Conservation (phyloP, 2,329 filamentous ascomycete species). For the Scleromitrula shiraiana region DNA sequence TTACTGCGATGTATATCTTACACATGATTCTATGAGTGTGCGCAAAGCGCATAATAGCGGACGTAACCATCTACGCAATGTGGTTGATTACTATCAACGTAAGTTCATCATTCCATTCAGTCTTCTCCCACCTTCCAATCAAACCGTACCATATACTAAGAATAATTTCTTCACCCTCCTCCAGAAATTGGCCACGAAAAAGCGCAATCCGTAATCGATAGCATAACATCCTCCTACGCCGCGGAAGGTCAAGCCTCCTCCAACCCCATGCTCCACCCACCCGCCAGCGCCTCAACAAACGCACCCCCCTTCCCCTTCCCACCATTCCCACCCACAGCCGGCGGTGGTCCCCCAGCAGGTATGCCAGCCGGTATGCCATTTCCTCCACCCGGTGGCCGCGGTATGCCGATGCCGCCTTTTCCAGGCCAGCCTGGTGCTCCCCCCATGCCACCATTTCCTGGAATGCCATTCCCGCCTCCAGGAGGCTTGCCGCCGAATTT, state of each 20-base stretch:
- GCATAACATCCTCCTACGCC: conserved; percentile 91
- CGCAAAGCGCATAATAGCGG: conserved; percentile 97
- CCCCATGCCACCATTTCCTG: conserved; percentile 16
- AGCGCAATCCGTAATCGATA: conserved; percentile 96
- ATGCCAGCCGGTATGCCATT: conserved; percentile 23
- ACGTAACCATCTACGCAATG: conserved; percentile 93
- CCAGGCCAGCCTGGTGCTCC: conserved; percentile 15
- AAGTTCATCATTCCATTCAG: conserved; percentile 25
- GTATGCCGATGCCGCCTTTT: conserved; percentile 23
- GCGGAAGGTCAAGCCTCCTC: conserved; percentile 82
- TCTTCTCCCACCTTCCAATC: background rate
- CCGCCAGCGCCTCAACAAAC: conserved; percentile 44
- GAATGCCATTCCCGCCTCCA: conserved; percentile 26
- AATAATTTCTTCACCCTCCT: conserved; percentile 1
- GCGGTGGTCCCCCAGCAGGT: too few species aligned
- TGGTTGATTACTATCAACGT: conserved; percentile 98
- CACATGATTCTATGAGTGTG: conserved; percentile 99
- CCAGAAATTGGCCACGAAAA: conserved; percentile 96
- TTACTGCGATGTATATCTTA: conserved; percentile 99
- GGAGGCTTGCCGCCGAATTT: conserved; percentile 45
- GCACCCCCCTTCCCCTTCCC: conserved; percentile 35
- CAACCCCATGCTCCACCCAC: conserved; percentile 64
- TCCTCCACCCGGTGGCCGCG: conserved; percentile 21
- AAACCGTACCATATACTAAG: background rate
- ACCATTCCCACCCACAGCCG: background rate